These are phyloP conservation scores for Cryptosporidium ryanae DNA, from an alignment of 169 alveolate genomes.

Conservation along the genomic window DNA sequence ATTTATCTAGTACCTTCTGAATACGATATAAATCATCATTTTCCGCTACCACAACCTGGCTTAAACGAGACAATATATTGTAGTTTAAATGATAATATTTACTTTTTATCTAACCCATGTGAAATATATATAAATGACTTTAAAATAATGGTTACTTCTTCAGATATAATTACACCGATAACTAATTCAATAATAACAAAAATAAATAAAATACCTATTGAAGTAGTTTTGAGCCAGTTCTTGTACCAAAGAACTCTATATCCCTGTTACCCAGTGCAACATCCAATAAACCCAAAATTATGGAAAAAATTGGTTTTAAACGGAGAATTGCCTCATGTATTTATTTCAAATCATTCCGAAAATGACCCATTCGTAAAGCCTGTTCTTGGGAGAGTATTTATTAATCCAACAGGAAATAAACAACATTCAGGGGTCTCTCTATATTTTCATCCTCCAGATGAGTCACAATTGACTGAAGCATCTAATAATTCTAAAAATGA, in stretches of 20 bases:
- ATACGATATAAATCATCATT: slow-evolving; percentile 54
- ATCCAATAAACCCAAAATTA: slow-evolving; percentile 63
- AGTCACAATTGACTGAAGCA: slow-evolving; percentile 24
- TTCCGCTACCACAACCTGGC: slow-evolving; percentile 68
- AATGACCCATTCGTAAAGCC: slow-evolving; percentile 42
- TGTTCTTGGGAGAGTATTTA: slow-evolving; percentile 48
- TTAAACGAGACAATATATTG: slow-evolving; percentile 20
- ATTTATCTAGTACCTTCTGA: slow-evolving; percentile 59
- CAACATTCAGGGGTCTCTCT: slow-evolving; percentile 23
- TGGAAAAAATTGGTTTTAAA: slow-evolving; percentile 11
- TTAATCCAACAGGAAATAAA: slow-evolving; percentile 42
- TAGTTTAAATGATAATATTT: slow-evolving; percentile 5
- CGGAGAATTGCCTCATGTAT: slow-evolving; percentile 59
- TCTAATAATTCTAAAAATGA: not conserved
- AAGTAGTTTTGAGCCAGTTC: slow-evolving; percentile 60
- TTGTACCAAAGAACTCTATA: slow-evolving; percentile 60
- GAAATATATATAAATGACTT: slow-evolving; percentile 53
- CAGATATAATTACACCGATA: slow-evolving; percentile 62
- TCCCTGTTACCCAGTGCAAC: slow-evolving; percentile 70
- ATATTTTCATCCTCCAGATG: slow-evolving; percentile 40
- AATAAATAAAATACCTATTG: slow-evolving; percentile 9
- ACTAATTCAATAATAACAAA: slow-evolving; percentile 29
- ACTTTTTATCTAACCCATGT: slow-evolving; percentile 59
- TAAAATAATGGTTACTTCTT: slow-evolving; percentile 44
- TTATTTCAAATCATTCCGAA: slow-evolving; percentile 7